Percentiles rank a stretch among this genome's conserved stretches.
Conservation (phyloP, 192 early-diverging fungal species). For the Dissophora ornata region DNA sequence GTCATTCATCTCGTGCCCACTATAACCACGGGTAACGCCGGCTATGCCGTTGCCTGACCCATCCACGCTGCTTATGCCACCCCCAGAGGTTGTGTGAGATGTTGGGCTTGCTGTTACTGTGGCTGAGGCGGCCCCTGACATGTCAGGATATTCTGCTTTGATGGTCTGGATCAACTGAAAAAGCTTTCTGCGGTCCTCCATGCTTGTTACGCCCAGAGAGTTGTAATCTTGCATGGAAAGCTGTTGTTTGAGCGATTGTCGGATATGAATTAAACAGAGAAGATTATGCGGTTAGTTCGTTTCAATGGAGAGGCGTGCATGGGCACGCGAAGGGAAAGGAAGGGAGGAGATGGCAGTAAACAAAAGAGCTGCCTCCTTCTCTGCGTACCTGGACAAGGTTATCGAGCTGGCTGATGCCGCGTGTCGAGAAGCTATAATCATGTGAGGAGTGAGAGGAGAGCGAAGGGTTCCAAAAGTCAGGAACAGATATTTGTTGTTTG, state of each 20-base stretch:
- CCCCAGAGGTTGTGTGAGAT: neutral
- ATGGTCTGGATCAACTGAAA: slow-evolving; percentile 61
- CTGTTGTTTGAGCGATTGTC: slow-evolving; percentile 40
- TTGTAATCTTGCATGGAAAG: slow-evolving; percentile 84
- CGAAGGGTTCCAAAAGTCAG: too few relatives aligned
- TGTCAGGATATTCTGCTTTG: slow-evolving; percentile 45
- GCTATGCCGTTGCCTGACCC: slow-evolving; percentile 22
- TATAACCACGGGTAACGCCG: slow-evolving; percentile 27
- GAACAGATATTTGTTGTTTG: too few relatives aligned
- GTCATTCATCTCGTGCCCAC: slow-evolving; percentile 14
- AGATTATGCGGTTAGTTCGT: neutral
- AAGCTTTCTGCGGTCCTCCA: slow-evolving; percentile 67
- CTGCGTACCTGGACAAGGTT: slow-evolving; percentile 65
- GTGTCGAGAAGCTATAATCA: slow-evolving; percentile 63
- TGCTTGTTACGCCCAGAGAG: slow-evolving; percentile 65
- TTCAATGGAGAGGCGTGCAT: slow-evolving; percentile 1
- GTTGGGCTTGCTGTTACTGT: slow-evolving; percentile 11
- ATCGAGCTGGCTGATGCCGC: slow-evolving; percentile 70
- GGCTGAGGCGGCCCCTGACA: slow-evolving; percentile 14
- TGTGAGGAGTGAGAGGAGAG: too few relatives aligned
- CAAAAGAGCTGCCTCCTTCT: neutral
- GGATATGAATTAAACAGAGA: too few relatives aligned
- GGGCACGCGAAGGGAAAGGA: neutral
- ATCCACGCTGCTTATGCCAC: slow-evolving; percentile 3
- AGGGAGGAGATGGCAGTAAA: too few relatives aligned